Evolutionary conservation across 2,329 filamentous ascomycete genomes (phyloP).

Genomic region (Rhexocercosporidium sp.): DNA sequence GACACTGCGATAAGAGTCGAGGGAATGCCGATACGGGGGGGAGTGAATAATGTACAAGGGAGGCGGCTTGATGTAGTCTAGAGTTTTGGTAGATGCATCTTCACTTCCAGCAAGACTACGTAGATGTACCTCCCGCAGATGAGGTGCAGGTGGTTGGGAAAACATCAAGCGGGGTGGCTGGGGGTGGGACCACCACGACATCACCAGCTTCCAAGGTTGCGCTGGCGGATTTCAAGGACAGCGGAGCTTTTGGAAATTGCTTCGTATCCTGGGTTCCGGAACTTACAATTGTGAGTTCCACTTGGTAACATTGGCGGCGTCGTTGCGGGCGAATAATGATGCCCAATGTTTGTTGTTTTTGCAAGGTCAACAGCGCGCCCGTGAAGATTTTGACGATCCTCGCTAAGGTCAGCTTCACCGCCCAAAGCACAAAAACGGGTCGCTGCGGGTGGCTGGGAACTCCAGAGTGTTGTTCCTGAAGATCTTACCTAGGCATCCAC

Average conservation of each 20-base stretch:
- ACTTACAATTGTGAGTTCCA: not conserved
- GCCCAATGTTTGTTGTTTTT: slow-evolving; percentile 1
- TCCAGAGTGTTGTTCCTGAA: not conserved
- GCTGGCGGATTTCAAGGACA: slow-evolving; percentile 4
- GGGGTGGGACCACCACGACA: slow-evolving; percentile 5
- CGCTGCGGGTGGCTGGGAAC: not conserved
- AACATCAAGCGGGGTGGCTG: slow-evolving; percentile 1
- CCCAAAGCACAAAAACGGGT: not conserved
- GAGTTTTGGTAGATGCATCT: not conserved
- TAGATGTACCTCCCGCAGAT: slow-evolving; percentile 6
- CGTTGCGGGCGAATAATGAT: no score
- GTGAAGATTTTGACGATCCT: slow-evolving; percentile 3
- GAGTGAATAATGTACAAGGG: slow-evolving; percentile 6
- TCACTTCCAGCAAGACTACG: slow-evolving; percentile 2
- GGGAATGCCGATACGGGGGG: not conserved
- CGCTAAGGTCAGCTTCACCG: no score
- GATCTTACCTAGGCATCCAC: not conserved
- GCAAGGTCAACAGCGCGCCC: slow-evolving; percentile 4
- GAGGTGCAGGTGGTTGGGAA: slow-evolving; percentile 7
- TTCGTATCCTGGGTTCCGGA: not conserved
- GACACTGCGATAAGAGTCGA: slow-evolving; percentile 2
- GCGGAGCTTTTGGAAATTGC: slow-evolving; percentile 6
- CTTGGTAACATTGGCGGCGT: not conserved
- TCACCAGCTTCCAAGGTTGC: slow-evolving; percentile 6
- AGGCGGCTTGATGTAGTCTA: slow-evolving; percentile 8